Evolutionary conservation across 352 stramenopile genomes (phyloP).

Genomic region (Achlya hypogyna): DNA sequence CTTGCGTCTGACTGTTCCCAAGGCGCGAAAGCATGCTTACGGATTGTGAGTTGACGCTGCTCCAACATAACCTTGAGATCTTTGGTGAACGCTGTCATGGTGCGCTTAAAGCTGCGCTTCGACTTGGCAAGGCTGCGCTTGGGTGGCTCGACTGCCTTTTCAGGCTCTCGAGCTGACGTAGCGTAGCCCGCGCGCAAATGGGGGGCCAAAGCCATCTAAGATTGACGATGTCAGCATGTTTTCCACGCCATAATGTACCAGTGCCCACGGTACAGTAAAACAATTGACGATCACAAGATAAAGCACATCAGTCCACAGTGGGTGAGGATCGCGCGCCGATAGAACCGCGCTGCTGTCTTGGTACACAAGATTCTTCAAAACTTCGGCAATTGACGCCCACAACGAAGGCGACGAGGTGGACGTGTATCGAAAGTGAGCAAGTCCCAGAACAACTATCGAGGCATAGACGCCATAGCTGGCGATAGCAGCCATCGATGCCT

Average conservation of each 20-base stretch:
- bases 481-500: neutral
- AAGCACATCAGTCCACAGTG: neutral
- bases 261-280: neutral
- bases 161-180: neutral
- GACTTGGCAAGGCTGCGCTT: neutral
- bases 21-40: slow-evolving; percentile 8
- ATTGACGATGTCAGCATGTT: neutral
- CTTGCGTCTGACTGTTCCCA: slow-evolving; percentile 13
- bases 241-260: neutral
- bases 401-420: neutral
- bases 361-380: neutral
- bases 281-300: neutral
- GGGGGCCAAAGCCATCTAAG: neutral
- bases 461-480: neutral
- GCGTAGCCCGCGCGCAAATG: neutral
- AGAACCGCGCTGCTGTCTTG: neutral
- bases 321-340: neutral
- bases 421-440: neutral
- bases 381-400: neutral
- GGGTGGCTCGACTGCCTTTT: neutral
- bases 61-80: slow-evolving; percentile 1
- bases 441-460: neutral
- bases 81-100: neutral
- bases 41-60: slow-evolving; percentile 2
- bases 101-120: neutral